Conservation (phyloP, 345 rosid genomes). For the Syzygium oleosum region DNA sequence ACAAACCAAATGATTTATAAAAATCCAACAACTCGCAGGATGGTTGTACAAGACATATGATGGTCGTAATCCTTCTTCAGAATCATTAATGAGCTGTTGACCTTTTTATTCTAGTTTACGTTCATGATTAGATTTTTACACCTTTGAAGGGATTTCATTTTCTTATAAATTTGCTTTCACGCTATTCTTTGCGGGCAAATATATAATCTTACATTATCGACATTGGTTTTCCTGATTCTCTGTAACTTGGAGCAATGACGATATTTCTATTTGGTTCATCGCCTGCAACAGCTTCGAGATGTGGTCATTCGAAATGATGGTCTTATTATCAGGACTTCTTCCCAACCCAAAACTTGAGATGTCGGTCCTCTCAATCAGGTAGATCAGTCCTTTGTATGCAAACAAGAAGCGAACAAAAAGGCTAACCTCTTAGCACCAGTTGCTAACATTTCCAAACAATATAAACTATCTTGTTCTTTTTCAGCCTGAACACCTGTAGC, state of each 20-base stretch:
- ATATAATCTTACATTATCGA: background rate
- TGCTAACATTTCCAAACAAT: background rate
- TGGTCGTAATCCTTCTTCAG: background rate
- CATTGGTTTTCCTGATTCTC: background rate
- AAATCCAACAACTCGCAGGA: background rate
- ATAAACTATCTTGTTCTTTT: conserved; percentile 14
- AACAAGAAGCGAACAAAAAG: background rate
- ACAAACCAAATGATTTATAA: background rate
- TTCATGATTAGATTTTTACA: background rate
- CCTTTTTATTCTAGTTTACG: background rate
- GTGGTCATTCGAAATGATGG: background rate
- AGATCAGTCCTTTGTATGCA: background rate
- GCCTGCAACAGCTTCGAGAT: background rate
- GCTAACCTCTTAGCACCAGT: background rate
- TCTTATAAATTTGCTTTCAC: background rate
- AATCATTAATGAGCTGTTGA: background rate
- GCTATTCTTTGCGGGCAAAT: background rate
- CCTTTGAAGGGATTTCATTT: background rate
- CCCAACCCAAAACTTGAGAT: background rate
- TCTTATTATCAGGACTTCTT: background rate
- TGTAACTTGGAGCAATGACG: background rate
- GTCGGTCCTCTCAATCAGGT: background rate
- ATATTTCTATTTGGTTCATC: background rate
- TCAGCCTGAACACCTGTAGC: conserved; percentile 13
- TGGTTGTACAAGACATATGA: background rate